Evolutionary conservation across 2,329 filamentous ascomycete species (phyloP).

Genomic region (Phaeomoniella chlamydospora): DNA sequence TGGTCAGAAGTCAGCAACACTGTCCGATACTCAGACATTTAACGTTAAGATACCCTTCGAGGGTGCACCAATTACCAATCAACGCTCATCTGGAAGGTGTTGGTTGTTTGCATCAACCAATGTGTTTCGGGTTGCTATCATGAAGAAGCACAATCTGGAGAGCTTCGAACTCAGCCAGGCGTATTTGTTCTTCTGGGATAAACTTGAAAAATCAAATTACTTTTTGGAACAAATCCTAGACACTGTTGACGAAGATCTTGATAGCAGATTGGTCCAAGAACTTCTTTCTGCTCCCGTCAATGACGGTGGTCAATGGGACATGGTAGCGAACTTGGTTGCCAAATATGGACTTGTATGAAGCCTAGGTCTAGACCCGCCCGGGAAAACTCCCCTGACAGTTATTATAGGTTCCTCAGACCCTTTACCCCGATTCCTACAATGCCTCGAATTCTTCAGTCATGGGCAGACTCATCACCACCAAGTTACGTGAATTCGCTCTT

Average conservation of each 20-base stretch:
- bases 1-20: constrained; percentile 44
- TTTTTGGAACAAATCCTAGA: constrained; percentile 75
- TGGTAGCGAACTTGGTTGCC: constrained; percentile 70
- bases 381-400: not conserved
- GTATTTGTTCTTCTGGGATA: constrained; percentile 89
- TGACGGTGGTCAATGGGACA: constrained; percentile 85
- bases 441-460: constrained; percentile 56
- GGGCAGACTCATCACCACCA: constrained; percentile 64
- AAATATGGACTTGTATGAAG: constrained; percentile 65
- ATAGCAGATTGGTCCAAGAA: constrained; percentile 57
- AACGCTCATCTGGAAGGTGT: constrained; percentile 67
- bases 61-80: constrained; percentile 72
- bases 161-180: constrained; percentile 76
- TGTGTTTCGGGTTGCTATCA: constrained; percentile 75
- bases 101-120: constrained; percentile 92
- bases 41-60: constrained; percentile 72
- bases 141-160: constrained; percentile 66
- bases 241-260: constrained; percentile 55
- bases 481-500: constrained; percentile 76
- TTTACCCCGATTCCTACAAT: constrained; percentile 75
- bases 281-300: constrained; percentile 54
- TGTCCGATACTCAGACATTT: constrained; percentile 65
- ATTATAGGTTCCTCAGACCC: constrained; percentile 46
- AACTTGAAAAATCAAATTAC: constrained; percentile 81
- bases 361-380: not conserved